phyloP scores from a whole-genome alignment of 2,329 filamentous ascomycete species.

The Fulvia fulva region DNA sequence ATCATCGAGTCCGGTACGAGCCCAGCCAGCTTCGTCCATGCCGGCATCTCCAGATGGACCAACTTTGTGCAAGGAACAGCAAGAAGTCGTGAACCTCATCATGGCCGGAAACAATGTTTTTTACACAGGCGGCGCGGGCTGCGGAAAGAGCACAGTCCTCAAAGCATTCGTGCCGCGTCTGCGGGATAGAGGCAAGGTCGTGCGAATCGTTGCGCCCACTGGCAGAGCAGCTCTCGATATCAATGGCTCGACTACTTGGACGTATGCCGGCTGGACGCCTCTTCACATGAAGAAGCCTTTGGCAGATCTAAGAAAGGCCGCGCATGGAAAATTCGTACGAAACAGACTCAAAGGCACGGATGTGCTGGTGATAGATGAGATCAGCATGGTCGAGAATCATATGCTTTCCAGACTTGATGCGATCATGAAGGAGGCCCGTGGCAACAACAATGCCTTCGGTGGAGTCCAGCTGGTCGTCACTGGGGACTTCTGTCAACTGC shows the following conservation, averaged over 20 bases:
- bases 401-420: constrained; percentile 51
- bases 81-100: constrained; percentile 15
- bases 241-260: constrained; percentile 53
- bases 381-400: constrained; percentile 15
- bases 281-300: constrained; percentile 42
- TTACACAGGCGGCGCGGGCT: constrained; percentile 61
- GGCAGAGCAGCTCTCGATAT: constrained; percentile 57
- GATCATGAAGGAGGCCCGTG: constrained; percentile 34
- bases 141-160: constrained; percentile 55
- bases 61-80: neutral
- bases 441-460: constrained; percentile 32
- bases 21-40: no score
- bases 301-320: constrained; percentile 19
- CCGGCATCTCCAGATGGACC: neutral
- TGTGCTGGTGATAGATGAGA: constrained; percentile 50
- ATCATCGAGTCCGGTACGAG: neutral
- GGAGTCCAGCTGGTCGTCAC: constrained; percentile 45
- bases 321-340: constrained; percentile 36
- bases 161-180: constrained; percentile 45
- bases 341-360: constrained; percentile 37
- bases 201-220: constrained; percentile 56
- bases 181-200: constrained; percentile 30
- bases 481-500: constrained; percentile 59
- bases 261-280: constrained; percentile 54
- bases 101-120: constrained; percentile 56